Conservation (phyloP, 306 rosid species). For the Cicer cuneatum region DNA sequence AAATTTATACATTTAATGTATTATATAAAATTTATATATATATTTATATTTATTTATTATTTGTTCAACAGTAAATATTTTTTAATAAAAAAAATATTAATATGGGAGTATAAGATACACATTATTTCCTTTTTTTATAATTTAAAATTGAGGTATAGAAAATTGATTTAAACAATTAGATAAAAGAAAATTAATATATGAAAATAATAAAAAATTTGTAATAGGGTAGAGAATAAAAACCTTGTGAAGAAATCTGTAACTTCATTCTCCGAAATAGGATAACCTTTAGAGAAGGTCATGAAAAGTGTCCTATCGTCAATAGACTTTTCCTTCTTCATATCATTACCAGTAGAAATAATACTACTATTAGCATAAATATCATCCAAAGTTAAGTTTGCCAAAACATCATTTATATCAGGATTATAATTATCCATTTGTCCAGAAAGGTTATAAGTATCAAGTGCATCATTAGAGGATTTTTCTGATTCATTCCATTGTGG, state of each 20-base stretch:
- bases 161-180: too few species aligned
- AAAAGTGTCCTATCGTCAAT: conserved; percentile 64
- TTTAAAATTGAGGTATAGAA: too few species aligned
- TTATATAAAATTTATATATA: too few species aligned
- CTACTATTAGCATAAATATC: not conserved
- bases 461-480: too few species aligned
- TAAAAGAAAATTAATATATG: too few species aligned
- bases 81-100: too few species aligned
- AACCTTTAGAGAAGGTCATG: conserved; percentile 71
- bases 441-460: not conserved
- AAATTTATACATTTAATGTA: too few species aligned
- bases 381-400: conserved; percentile 29
- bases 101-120: too few species aligned
- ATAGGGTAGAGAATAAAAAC: conserved; percentile 29
- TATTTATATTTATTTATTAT: too few species aligned
- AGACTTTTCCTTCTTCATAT: not conserved
- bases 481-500: too few species aligned
- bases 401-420: conserved; percentile 32
- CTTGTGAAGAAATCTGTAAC: conserved; percentile 54
- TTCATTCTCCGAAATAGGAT: conserved; percentile 63
- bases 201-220: not conserved
- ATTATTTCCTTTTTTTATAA: too few species aligned
- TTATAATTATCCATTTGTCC: conserved; percentile 4
- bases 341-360: not conserved
- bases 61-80: too few species aligned